These are phyloP conservation scores for Gossypium davidsonii DNA, from an alignment of 441 rosid species.

Conservation along the genomic window DNA sequence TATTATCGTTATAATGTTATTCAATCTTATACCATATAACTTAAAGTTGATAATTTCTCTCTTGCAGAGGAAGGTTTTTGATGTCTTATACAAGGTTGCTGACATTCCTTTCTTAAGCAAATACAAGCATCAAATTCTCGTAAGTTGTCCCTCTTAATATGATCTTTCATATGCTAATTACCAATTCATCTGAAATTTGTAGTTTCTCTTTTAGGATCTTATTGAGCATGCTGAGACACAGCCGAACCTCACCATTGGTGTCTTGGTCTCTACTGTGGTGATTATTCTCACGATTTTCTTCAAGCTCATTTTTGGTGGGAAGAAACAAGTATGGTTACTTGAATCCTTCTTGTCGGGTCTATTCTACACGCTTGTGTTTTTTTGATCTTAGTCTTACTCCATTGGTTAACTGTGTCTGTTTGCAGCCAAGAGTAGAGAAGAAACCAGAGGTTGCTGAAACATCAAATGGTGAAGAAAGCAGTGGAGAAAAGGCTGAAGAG, in stretches of 20 bases:
- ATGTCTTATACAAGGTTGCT: constrained; percentile 68
- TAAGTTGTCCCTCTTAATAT: constrained; percentile 26
- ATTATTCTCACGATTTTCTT: constrained; percentile 45
- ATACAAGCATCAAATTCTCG: constrained; percentile 58
- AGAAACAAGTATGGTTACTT: constrained; percentile 43
- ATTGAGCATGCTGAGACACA: constrained; percentile 85
- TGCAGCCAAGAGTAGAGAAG: constrained; percentile 42
- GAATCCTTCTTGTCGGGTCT: background rate
- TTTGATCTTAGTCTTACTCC: background rate
- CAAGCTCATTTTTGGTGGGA: constrained; percentile 69
- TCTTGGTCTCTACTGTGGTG: constrained; percentile 47
- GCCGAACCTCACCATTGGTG: constrained; percentile 72
- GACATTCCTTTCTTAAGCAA: constrained; percentile 69
- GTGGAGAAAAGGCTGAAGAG: constrained; percentile 41
- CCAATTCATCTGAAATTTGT: background rate
- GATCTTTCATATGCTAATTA: background rate
- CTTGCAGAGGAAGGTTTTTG: constrained; percentile 81
- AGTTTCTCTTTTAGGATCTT: constrained; percentile 40
- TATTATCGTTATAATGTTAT: background rate
- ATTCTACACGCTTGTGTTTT: background rate
- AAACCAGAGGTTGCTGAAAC: constrained; percentile 41
- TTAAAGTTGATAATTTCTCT: constrained; percentile 2
- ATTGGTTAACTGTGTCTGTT: background rate
- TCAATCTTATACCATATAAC: background rate
- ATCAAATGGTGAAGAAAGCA: constrained; percentile 38